These are phyloP conservation scores for Atalantia buxifolia DNA, from an alignment of 345 rosid genomes.

Conservation along the genomic window DNA sequence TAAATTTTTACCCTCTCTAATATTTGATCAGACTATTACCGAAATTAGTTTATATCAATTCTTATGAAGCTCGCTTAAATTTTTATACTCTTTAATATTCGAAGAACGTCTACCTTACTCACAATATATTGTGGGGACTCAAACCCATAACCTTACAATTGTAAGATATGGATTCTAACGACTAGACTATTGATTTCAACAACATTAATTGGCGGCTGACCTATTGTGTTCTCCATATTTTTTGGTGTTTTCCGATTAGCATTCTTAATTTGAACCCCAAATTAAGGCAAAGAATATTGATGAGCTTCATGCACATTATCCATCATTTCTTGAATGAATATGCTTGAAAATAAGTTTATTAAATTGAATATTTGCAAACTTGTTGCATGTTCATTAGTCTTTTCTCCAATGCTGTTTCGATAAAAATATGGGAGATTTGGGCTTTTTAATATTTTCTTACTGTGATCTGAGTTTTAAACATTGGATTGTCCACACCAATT, in stretches of 20 bases:
- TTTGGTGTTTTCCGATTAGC: neutral
- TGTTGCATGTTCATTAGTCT: neutral
- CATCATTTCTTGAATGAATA: neutral
- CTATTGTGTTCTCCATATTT: neutral
- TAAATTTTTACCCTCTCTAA: too few species aligned
- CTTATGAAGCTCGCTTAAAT: too few species aligned
- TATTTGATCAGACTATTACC: too few species aligned
- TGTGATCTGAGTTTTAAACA: neutral
- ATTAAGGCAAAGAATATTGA: too few species aligned
- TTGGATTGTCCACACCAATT: neutral
- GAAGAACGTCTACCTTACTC: too few species aligned
- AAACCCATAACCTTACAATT: too few species aligned
- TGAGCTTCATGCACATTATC: neutral
- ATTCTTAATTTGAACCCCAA: neutral
- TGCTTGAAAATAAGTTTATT: neutral
- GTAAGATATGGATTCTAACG: too few species aligned
- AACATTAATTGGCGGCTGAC: neutral
- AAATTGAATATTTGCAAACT: neutral
- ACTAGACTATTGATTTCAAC: too few species aligned
- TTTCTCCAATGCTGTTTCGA: neutral
- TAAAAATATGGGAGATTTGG: neutral
- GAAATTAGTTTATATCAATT: too few species aligned
- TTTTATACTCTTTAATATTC: too few species aligned
- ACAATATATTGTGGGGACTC: too few species aligned
- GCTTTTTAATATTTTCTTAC: neutral